Evolutionary conservation across 164 flowering plant genomes (phyloP).

Genomic region (Annona cherimola): DNA sequence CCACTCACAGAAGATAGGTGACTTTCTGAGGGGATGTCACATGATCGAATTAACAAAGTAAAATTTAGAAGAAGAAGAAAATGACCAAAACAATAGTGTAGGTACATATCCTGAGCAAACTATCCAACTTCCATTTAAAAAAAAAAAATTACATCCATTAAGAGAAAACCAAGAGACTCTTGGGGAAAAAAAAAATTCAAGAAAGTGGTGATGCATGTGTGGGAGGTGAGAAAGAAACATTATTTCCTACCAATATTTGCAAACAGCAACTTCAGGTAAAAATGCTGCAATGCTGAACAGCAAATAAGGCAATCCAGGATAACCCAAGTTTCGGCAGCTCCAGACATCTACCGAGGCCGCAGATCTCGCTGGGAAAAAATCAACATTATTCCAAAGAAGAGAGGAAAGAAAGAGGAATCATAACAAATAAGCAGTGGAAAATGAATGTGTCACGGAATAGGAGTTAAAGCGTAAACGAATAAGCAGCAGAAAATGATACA

Average conservation of each 20-base stretch:
- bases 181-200: neutral
- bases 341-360: conserved; percentile 17
- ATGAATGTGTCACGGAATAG: neutral
- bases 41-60: too few relatives aligned
- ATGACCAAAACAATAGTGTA: too few relatives aligned
- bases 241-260: neutral
- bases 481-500: neutral
- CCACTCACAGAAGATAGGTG: too few relatives aligned
- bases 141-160: neutral
- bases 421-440: neutral
- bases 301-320: neutral
- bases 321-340: neutral
- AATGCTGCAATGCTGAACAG: neutral
- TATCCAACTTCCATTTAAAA: too few relatives aligned
- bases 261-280: neutral
- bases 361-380: conserved; percentile 21
- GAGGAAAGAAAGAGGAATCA: neutral
- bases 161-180: neutral
- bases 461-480: neutral
- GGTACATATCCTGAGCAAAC: too few relatives aligned
- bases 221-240: neutral
- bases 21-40: too few relatives aligned
- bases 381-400: neutral
- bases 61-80: too few relatives aligned
- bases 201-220: neutral